Percentiles rank a stretch among this genome's conserved stretches.
These are phyloP conservation scores for Emergomyces pasteurianus DNA, from an alignment of 2,329 filamentous ascomycete species.

Conservation along the genomic window DNA sequence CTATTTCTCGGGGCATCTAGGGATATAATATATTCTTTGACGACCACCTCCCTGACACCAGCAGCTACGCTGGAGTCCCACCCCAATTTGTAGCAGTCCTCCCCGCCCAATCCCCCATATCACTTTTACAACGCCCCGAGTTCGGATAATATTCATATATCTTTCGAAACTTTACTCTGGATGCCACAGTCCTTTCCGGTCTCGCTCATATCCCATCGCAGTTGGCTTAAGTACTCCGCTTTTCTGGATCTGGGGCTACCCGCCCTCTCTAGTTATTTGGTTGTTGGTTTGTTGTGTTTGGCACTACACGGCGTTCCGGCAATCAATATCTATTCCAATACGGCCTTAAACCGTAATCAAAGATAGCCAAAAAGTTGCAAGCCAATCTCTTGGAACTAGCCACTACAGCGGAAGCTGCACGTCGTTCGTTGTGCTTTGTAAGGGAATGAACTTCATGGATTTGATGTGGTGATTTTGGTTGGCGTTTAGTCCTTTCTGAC, in stretches of 20 bases:
- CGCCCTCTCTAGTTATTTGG: not conserved
- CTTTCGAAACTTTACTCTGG: not conserved
- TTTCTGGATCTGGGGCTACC: too few relatives aligned
- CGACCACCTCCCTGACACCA: not conserved
- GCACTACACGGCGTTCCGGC: not conserved
- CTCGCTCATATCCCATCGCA: not conserved
- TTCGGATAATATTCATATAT: not conserved
- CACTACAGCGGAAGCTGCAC: not conserved
- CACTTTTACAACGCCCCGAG: not conserved
- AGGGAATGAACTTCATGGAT: constrained; percentile 1
- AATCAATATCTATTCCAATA: not conserved
- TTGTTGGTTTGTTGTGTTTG: not conserved
- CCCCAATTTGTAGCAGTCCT: not conserved
- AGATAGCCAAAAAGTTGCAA: not conserved
- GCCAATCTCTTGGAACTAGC: not conserved
- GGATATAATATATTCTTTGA: not conserved
- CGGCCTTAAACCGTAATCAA: not conserved
- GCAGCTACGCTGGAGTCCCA: not conserved
- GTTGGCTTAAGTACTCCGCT: not conserved
- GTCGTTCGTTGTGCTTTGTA: not conserved
- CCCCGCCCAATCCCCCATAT: not conserved
- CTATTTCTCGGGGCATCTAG: not conserved
- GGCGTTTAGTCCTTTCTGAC: constrained; percentile 4
- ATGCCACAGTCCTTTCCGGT: not conserved
- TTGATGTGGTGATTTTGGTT: constrained; percentile 3